Percentiles rank a stretch among this genome's conserved stretches.
Evolutionary conservation across 2,329 filamentous ascomycete species (phyloP).

Genomic region (Knufia petricola): DNA sequence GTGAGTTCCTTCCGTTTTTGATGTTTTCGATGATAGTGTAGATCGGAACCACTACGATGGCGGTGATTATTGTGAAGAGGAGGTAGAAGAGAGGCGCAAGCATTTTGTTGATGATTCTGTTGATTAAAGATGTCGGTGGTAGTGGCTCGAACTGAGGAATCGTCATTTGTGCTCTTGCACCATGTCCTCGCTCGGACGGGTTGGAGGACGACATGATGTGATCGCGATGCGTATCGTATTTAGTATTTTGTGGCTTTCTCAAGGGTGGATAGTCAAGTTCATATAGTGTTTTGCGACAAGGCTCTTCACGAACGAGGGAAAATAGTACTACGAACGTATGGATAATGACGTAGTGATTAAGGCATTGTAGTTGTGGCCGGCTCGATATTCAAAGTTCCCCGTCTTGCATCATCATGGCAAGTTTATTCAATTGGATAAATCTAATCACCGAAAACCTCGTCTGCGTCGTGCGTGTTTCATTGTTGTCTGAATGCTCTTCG

Average conservation of each 20-base stretch:
- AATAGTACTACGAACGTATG: too few species aligned
- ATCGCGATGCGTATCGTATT: too few species aligned
- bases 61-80: conserved; percentile 14
- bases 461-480: too few species aligned
- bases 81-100: conserved; percentile 16
- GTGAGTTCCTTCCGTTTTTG: conserved; percentile 11
- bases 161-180: background rate
- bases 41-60: conserved; percentile 14
- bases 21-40: conserved; percentile 17
- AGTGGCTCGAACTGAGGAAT: conserved; percentile 17
- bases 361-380: too few species aligned
- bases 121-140: conserved; percentile 12
- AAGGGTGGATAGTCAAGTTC: too few species aligned
- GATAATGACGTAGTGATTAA: too few species aligned
- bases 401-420: background rate
- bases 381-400: background rate
- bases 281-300: too few species aligned
- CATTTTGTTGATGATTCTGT: conserved; percentile 14
- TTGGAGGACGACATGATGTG: too few species aligned
- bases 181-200: background rate
- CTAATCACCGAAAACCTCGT: background rate
- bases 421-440: background rate
- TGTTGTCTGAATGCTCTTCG: too few species aligned
- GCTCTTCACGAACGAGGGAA: too few species aligned
- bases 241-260: too few species aligned